Evolutionary conservation across 1,139 yeast genomes (phyloP).

Genomic region (Casaregolazyma suthepensis): DNA sequence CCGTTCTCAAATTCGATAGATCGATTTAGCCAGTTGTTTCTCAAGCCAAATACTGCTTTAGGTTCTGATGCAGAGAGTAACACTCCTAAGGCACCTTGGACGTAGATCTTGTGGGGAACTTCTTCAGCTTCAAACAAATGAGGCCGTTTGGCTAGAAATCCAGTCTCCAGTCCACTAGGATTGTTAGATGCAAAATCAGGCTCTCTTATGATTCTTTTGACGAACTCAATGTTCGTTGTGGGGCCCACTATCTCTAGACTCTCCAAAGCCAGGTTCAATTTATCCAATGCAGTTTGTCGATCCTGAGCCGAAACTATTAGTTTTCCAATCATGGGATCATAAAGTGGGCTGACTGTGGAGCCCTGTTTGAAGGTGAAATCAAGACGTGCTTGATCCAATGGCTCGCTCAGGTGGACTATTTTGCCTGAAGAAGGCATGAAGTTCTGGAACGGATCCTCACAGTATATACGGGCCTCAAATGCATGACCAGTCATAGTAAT

Average conservation of each 20-base stretch:
- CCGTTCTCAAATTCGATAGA: slow-evolving; percentile 14
- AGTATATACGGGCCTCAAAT: slow-evolving; percentile 32
- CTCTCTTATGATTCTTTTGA: slow-evolving; percentile 26
- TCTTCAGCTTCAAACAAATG: slow-evolving; percentile 22
- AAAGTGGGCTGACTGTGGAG: slow-evolving; percentile 30
- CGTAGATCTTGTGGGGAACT: slow-evolving; percentile 25
- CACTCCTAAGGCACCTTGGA: slow-evolving; percentile 31
- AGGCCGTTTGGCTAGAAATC: slow-evolving; percentile 28
- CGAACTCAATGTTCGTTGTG: slow-evolving; percentile 32
- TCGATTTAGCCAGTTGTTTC: slow-evolving; percentile 11
- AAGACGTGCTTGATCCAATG: slow-evolving; percentile 23
- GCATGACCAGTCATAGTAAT: slow-evolving; percentile 30
- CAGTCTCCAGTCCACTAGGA: slow-evolving; percentile 31
- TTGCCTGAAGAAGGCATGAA: slow-evolving; percentile 32
- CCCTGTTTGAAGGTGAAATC: slow-evolving; percentile 30
- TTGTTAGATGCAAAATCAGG: slow-evolving; percentile 28
- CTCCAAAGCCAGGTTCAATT: slow-evolving; percentile 28
- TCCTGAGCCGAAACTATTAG: slow-evolving; percentile 30
- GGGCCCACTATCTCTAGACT: slow-evolving; percentile 34
- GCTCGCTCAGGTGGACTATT: slow-evolving; percentile 17
- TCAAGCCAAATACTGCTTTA: slow-evolving; percentile 11
- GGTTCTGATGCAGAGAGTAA: slow-evolving; percentile 14
- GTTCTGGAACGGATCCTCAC: slow-evolving; percentile 32
- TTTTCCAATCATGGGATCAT: slow-evolving; percentile 35
- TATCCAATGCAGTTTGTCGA: slow-evolving; percentile 30